These are phyloP conservation scores for Aspergillus nidulans DNA, from an alignment of 495 filamentous ascomycete genomes.

Conservation along the genomic window DNA sequence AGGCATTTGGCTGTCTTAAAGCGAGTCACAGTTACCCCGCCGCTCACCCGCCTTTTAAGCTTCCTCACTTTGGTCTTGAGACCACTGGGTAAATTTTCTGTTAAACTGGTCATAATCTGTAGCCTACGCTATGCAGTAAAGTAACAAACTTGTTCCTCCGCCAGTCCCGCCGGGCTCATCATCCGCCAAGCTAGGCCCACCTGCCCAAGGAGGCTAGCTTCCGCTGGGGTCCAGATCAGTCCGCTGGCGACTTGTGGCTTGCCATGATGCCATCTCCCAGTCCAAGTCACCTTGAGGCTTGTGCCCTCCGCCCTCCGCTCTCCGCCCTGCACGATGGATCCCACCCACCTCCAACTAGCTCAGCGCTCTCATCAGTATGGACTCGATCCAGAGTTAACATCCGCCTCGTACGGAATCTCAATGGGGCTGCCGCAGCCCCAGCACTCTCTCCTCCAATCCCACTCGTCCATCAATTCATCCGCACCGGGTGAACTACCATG, in stretches of 20 bases:
- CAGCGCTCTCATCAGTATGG: slow-evolving; percentile 3
- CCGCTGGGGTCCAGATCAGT: not conserved
- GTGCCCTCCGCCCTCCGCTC: too few relatives aligned
- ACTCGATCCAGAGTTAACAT: slow-evolving; percentile 3
- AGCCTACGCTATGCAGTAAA: too few relatives aligned
- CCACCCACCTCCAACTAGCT: slow-evolving; percentile 3
- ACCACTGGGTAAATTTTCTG: not conserved
- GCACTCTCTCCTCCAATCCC: slow-evolving; percentile 14
- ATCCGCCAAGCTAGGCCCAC: not conserved
- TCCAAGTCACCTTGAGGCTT: too few relatives aligned
- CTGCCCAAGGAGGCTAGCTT: not conserved
- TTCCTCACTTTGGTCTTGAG: not conserved
- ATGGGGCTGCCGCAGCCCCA: slow-evolving; percentile 17
- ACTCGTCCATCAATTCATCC: slow-evolving; percentile 44
- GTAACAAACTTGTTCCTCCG: too few relatives aligned
- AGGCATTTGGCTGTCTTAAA: slow-evolving; percentile 8
- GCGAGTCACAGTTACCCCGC: slow-evolving; percentile 8
- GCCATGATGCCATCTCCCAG: not conserved
- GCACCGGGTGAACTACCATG: slow-evolving; percentile 69
- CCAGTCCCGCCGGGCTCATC: too few relatives aligned
- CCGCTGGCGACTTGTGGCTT: too few relatives aligned
- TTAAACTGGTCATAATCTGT: too few relatives aligned
- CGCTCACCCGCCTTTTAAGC: slow-evolving; percentile 3
- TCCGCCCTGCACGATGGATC: slow-evolving; percentile 8
- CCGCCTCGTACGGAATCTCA: not conserved